Conservation (phyloP, 257 asterid genomes). For the Solanum tarapatanum region DNA sequence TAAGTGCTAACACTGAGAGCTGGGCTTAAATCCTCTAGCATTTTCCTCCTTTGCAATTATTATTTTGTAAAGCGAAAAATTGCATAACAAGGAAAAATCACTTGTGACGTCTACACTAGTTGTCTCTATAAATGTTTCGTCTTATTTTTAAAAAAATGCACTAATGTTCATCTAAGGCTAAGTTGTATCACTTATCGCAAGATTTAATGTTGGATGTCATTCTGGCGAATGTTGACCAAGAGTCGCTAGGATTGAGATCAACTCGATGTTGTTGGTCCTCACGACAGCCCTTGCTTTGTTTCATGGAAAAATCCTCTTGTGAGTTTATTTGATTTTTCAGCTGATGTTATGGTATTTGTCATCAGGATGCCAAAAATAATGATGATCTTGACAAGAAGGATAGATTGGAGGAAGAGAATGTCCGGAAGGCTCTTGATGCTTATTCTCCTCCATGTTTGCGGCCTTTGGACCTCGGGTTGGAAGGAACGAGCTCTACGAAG, state of each 20-base stretch:
- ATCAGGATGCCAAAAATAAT: constrained; percentile 73
- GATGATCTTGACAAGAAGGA: constrained; percentile 64
- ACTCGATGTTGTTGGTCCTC: neutral
- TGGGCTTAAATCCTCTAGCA: neutral
- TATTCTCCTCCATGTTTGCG: constrained; percentile 76
- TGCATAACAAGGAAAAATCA: neutral
- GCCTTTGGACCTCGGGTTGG: constrained; percentile 40
- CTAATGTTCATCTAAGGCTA: neutral
- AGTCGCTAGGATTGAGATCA: neutral
- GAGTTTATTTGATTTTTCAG: neutral
- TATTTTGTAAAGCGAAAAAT: neutral
- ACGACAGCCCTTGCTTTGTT: neutral
- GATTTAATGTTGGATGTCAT: neutral
- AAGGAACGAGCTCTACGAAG: constrained; percentile 32
- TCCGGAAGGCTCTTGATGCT: constrained; percentile 47
- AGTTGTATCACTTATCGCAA: neutral
- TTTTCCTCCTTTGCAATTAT: neutral
- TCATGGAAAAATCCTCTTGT: neutral
- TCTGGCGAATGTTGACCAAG: neutral
- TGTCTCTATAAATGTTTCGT: neutral
- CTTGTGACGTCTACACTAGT: neutral
- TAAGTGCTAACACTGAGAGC: neutral
- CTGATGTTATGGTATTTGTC: neutral
- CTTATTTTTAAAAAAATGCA: neutral
- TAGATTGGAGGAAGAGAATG: constrained; percentile 37